These are phyloP conservation scores for Candolleomyces aberdarensis DNA, from an alignment of 768 basidiomycete species.

Conservation along the genomic window DNA sequence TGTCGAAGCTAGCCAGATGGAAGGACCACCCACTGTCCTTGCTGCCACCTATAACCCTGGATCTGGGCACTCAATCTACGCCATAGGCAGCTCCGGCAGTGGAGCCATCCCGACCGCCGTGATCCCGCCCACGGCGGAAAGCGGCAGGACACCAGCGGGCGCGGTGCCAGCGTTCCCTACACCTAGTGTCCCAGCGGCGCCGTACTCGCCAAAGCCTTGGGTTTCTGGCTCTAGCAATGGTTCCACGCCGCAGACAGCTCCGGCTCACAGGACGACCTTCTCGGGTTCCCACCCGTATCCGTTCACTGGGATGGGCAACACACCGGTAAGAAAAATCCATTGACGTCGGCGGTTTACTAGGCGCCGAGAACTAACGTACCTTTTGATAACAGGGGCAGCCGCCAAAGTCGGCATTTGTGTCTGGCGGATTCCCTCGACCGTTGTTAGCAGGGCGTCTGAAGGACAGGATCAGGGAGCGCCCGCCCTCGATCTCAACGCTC, in stretches of 20 bases:
- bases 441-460: conserved; percentile 9
- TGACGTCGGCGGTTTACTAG: not conserved
- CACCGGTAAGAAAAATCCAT: not conserved
- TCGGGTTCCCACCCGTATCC: conserved; percentile 1
- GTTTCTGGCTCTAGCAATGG: not conserved
- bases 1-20: conserved; percentile 7
- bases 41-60: conserved; percentile 7
- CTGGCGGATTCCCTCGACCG: conserved; percentile 7
- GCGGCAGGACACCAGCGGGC: not conserved
- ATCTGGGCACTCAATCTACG: conserved; percentile 9
- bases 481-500: conserved; percentile 7
- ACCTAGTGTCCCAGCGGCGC: not conserved
- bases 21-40: conserved; percentile 5
- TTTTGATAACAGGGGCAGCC: not conserved
- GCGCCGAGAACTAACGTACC: not conserved
- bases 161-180: not conserved
- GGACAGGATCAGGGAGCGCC: conserved; percentile 10
- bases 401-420: conserved; percentile 8
- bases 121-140: not conserved
- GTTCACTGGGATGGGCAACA: conserved; percentile 4
- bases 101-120: not conserved
- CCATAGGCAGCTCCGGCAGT: conserved; percentile 6
- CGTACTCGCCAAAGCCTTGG: not conserved
- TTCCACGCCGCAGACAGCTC: conserved; percentile 3
- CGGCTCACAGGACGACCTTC: conserved; percentile 6